phyloP scores from a whole-genome alignment of 805 yeast species.

The Yarrowia bubula region DNA sequence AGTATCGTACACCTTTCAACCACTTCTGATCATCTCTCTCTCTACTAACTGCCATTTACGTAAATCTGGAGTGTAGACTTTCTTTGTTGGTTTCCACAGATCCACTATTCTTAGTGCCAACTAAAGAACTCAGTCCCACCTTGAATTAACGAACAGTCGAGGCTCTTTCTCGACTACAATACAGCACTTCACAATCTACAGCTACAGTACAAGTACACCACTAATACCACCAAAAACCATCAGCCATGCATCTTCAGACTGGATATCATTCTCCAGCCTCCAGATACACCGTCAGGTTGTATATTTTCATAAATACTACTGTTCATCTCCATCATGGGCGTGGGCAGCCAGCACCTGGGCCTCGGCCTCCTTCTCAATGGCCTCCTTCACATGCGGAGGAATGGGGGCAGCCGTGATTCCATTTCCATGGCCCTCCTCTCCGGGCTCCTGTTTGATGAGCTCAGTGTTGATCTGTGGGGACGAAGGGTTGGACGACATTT shows the following conservation, averaged over 20 bases:
- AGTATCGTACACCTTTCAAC: no score
- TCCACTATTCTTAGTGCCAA: no score
- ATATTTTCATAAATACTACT: slow-evolving; percentile 15
- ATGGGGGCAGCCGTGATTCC: slow-evolving; percentile 3
- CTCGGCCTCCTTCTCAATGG: slow-evolving; percentile 23
- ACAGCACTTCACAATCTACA: no score
- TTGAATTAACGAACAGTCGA: no score
- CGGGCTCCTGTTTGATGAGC: slow-evolving; percentile 17
- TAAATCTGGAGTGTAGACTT: no score
- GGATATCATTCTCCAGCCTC: no score
- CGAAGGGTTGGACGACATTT: slow-evolving; percentile 18
- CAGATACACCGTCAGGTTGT: not conserved
- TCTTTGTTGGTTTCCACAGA: no score
- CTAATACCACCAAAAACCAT: not conserved
- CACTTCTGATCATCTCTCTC: no score
- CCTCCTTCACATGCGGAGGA: slow-evolving; percentile 18
- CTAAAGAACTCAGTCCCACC: no score
- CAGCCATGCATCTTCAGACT: not conserved
- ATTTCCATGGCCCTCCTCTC: not conserved
- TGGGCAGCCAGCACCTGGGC: slow-evolving; percentile 25
- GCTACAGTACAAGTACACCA: not conserved
- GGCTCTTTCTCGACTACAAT: no score
- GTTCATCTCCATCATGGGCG: not conserved
- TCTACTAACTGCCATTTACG: no score
- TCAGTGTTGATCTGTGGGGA: slow-evolving; percentile 21